Conservation (phyloP, 257 asterid genomes). For the Nicotiana benthamiana region DNA sequence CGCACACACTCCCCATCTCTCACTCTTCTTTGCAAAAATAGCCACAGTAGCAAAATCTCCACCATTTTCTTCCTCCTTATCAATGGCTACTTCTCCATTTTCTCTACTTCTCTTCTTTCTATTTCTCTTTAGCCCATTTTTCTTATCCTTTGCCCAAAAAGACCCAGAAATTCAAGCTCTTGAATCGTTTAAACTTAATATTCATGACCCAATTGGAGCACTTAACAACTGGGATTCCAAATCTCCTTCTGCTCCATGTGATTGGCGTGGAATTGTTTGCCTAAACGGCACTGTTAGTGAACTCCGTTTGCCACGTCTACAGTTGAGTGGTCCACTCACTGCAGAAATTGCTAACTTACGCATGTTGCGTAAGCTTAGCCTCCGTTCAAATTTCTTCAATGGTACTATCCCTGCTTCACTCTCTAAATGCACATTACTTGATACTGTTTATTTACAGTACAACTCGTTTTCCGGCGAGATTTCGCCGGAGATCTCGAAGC, state of each 20-base stretch:
- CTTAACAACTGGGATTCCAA: constrained; percentile 41
- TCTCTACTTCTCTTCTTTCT: constrained; percentile 8
- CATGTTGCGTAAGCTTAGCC: constrained; percentile 52
- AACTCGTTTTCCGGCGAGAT: constrained; percentile 44
- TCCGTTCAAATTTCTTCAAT: constrained; percentile 47
- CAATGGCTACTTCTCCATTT: constrained; percentile 4
- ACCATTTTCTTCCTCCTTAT: no score
- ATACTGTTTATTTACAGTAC: constrained; percentile 39
- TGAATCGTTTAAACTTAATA: constrained; percentile 27
- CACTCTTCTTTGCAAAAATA: neutral
- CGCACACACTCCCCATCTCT: neutral
- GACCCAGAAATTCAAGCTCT: constrained; percentile 49
- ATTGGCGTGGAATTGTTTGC: constrained; percentile 63
- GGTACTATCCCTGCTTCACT: constrained; percentile 50
- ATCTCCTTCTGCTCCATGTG: constrained; percentile 60
- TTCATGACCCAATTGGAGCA: constrained; percentile 49
- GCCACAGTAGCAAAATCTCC: no score
- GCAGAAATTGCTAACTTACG: constrained; percentile 39
- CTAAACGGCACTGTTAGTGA: constrained; percentile 29
- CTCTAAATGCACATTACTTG: constrained; percentile 33
- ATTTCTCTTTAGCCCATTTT: neutral
- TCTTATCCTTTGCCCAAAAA: constrained; percentile 14
- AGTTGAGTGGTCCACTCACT: constrained; percentile 39
- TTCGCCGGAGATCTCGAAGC: constrained; percentile 23
- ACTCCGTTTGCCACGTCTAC: constrained; percentile 47